Percentiles rank a stretch among this genome's conserved stretches.
These are phyloP conservation scores for Amphirosellinia nigrospora DNA, from an alignment of 495 filamentous ascomycete genomes.

Conservation along the genomic window DNA sequence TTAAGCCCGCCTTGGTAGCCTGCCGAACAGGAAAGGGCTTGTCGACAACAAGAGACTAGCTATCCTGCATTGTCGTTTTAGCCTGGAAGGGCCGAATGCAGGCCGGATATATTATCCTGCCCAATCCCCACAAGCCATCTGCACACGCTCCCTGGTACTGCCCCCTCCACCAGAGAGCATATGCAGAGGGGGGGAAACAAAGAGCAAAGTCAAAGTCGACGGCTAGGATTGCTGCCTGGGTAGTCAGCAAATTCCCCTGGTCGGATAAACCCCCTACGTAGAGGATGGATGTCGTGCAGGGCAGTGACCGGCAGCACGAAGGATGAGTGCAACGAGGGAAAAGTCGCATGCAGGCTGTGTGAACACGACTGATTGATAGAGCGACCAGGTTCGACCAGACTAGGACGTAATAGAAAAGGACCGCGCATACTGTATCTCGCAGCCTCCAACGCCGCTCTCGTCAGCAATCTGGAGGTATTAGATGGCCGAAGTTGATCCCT, in stretches of 20 bases:
- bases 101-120: slow-evolving; percentile 38
- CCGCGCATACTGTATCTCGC: slow-evolving; percentile 23
- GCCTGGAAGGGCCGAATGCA: slow-evolving; percentile 38
- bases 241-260: slow-evolving; percentile 25
- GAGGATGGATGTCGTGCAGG: slow-evolving; percentile 36
- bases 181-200: slow-evolving; percentile 8
- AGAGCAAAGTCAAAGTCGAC: not conserved
- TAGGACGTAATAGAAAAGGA: slow-evolving; percentile 24
- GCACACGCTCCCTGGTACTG: slow-evolving; percentile 18
- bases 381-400: slow-evolving; percentile 4
- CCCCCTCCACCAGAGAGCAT: slow-evolving; percentile 20
- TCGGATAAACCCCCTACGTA: not conserved
- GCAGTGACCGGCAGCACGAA: slow-evolving; percentile 14
- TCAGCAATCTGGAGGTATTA: slow-evolving; percentile 18
- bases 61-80: slow-evolving; percentile 39
- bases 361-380: not conserved
- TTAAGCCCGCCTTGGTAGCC: slow-evolving; percentile 13
- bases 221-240: slow-evolving; percentile 8
- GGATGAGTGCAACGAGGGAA: slow-evolving; percentile 1
- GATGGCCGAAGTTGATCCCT: slow-evolving; percentile 16
- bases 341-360: slow-evolving; percentile 23
- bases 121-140: slow-evolving; percentile 36
- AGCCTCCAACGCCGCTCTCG: slow-evolving; percentile 25
- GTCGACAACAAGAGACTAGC: slow-evolving; percentile 14
- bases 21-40: slow-evolving; percentile 19